Conservation (phyloP, 148 eudicot species). For the Dysphania ambrosioides region DNA sequence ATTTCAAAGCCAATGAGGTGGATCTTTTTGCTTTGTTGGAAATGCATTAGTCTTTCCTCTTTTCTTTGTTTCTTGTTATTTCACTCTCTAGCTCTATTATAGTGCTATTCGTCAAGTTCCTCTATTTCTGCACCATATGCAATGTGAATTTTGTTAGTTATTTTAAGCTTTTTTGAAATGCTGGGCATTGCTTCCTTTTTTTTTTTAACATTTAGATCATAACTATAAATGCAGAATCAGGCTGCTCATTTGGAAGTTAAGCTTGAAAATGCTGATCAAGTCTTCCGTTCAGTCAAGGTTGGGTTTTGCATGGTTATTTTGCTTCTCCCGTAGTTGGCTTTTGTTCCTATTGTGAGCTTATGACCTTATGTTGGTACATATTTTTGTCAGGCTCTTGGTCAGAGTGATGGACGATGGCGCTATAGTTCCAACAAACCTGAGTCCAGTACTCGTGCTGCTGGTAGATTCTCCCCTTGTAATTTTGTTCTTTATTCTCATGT, state of each 20-base stretch:
- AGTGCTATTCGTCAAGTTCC: no score
- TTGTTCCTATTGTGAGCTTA: no score
- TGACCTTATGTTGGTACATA: slow-evolving; percentile 15
- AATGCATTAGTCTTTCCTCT: not conserved
- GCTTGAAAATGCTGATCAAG: slow-evolving; percentile 57
- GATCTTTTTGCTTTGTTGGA: not conserved
- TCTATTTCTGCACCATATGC: no score
- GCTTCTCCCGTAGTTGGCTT: not conserved
- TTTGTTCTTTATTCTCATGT: not conserved
- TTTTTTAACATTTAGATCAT: not conserved
- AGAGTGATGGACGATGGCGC: slow-evolving; percentile 99
- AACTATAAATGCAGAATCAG: slow-evolving; percentile 47
- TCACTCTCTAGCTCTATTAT: no score
- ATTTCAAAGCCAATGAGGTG: not conserved
- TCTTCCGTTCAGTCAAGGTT: slow-evolving; percentile 84
- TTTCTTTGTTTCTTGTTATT: not conserved
- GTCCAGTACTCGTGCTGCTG: slow-evolving; percentile 92
- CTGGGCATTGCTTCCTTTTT: not conserved
- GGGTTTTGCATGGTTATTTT: slow-evolving; percentile 4
- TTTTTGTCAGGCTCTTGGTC: slow-evolving; percentile 69
- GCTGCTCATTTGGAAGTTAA: slow-evolving; percentile 54
- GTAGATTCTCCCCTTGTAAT: slow-evolving; percentile 31
- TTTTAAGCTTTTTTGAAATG: not conserved
- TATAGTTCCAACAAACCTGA: slow-evolving; percentile 72
- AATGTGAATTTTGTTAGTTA: not conserved